Conservation (phyloP, 441 rosid species). For the Eutrema salsugineum region DNA sequence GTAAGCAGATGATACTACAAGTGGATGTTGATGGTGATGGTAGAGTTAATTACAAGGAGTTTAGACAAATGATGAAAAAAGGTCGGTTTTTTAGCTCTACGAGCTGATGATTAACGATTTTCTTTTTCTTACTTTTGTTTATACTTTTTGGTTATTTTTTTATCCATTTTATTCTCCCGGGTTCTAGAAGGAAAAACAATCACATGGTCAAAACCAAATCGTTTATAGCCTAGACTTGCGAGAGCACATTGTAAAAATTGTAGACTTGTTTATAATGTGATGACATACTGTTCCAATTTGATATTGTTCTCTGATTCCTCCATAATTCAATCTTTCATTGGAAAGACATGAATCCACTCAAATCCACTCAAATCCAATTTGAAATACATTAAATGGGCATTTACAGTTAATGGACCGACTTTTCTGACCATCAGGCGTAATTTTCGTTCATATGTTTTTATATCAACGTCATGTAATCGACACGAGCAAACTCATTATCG, state of each 20-base stretch:
- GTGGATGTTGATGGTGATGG: constrained; percentile 88
- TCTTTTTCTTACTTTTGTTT: background rate
- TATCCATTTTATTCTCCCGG: background rate
- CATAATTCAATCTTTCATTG: too few species aligned
- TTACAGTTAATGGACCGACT: too few species aligned
- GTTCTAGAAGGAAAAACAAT: background rate
- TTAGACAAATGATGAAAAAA: constrained; percentile 72
- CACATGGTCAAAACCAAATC: background rate
- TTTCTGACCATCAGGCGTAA: too few species aligned
- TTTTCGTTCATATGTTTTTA: too few species aligned
- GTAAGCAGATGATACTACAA: constrained; percentile 60
- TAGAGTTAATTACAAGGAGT: constrained; percentile 60
- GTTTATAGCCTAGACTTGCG: background rate
- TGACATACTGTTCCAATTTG: too few species aligned
- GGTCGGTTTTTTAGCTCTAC: constrained; percentile 47
- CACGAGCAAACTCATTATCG: too few species aligned
- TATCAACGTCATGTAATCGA: too few species aligned
- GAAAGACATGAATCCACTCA: too few species aligned
- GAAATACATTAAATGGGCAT: too few species aligned
- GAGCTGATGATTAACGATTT: constrained; percentile 8
- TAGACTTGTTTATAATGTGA: constrained; percentile 11
- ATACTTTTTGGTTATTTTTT: background rate
- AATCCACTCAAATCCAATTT: too few species aligned
- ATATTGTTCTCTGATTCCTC: too few species aligned
- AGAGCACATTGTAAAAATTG: constrained; percentile 8